phyloP scores from a whole-genome alignment of 2,329 filamentous ascomycete species.

The Fusarium kyushuense region DNA sequence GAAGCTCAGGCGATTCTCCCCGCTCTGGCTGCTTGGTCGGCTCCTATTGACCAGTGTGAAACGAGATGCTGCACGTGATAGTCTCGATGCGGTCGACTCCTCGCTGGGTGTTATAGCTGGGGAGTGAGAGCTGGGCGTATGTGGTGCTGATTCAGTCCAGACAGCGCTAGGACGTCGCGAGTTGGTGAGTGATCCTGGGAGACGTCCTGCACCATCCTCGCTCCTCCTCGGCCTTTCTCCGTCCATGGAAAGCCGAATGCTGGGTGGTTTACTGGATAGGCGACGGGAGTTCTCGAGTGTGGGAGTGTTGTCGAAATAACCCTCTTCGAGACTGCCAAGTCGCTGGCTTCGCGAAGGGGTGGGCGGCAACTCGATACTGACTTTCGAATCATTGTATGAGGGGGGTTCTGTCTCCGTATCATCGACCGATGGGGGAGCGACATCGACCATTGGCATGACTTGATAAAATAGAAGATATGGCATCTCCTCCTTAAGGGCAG shows the following conservation, averaged over 20 bases:
- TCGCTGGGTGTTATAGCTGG: conserved; percentile 61
- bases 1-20: conserved; percentile 68
- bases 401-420: conserved; percentile 65
- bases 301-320: conserved; percentile 47
- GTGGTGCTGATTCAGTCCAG: conserved; percentile 59
- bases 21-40: conserved; percentile 68
- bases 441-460: conserved; percentile 85
- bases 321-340: conserved; percentile 39
- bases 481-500: conserved; percentile 85
- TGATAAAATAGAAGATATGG: conserved; percentile 97
- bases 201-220: conserved; percentile 58
- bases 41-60: conserved; percentile 64
- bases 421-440: conserved; percentile 63
- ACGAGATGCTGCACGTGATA: conserved; percentile 69
- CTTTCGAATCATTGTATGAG: conserved; percentile 67
- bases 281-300: conserved; percentile 37
- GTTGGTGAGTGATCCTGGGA: conserved; percentile 49
- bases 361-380: conserved; percentile 54
- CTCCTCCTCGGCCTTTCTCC: conserved; percentile 64
- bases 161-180: conserved; percentile 65
- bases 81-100: conserved; percentile 65
- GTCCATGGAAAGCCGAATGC: conserved; percentile 68
- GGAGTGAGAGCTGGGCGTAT: conserved; percentile 54
- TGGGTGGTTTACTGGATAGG: conserved; percentile 57
- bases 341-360: conserved; percentile 41